A percentile compares a stretch with the other conserved stretches of the same genome.
phyloP scores from a whole-genome alignment of 305 asterid species.

The Plantago coronopus region DNA sequence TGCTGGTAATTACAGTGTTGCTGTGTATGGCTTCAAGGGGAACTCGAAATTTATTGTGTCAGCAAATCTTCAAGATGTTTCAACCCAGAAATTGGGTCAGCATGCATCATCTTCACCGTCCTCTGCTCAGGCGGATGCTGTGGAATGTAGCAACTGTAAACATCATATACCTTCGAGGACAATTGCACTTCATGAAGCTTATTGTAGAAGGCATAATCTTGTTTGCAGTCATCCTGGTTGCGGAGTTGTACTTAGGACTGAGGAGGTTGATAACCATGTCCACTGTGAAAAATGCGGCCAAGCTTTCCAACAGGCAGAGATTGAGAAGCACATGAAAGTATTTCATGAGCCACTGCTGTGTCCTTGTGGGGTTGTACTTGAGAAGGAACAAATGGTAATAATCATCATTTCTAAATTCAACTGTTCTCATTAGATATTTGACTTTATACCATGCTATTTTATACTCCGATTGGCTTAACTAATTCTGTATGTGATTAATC shows the following conservation, averaged over 20 bases:
- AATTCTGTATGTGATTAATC: conserved; percentile 1
- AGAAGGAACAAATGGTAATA: conserved; percentile 85
- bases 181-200: conserved; percentile 77
- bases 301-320: conserved; percentile 79
- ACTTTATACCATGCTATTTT: background rate
- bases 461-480: background rate
- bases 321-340: conserved; percentile 85
- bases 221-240: conserved; percentile 73
- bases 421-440: background rate
- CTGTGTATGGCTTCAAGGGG: conserved; percentile 86
- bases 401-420: conserved; percentile 7
- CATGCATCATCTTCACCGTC: conserved; percentile 44
- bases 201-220: conserved; percentile 73
- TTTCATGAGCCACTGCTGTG: conserved; percentile 93
- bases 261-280: conserved; percentile 68
- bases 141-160: conserved; percentile 74
- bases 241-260: conserved; percentile 76
- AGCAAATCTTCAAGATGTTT: conserved; percentile 41
- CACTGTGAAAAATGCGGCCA: conserved; percentile 83
- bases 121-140: conserved; percentile 48
- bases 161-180: conserved; percentile 74
- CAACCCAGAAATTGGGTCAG: conserved; percentile 48
- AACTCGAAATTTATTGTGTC: conserved; percentile 49
- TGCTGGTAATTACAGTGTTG: conserved; percentile 59
- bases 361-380: conserved; percentile 79